Evolutionary conservation across 2,329 filamentous ascomycete genomes (phyloP).

Genomic region (Ophiognomonia clavigignenti-juglandacearum): DNA sequence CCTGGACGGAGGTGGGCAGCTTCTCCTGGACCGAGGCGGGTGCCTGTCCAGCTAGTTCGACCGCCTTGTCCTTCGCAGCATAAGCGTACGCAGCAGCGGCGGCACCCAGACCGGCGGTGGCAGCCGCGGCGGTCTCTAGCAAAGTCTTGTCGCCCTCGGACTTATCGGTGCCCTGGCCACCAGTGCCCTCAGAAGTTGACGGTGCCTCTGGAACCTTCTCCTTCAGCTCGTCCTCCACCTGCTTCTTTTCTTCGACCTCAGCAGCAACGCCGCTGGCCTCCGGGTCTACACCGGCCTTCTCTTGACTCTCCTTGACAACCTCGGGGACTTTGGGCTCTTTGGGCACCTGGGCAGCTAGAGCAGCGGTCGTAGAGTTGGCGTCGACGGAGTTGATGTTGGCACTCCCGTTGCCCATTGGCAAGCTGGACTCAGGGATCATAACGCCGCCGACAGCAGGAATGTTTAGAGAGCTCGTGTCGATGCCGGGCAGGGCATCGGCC

Average conservation of each 20-base stretch:
- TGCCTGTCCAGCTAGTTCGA: conserved; percentile 40
- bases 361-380: conserved; percentile 60
- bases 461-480: conserved; percentile 32
- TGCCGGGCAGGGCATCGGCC: conserved; percentile 58
- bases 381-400: conserved; percentile 48
- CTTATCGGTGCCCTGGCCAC: conserved; percentile 49
- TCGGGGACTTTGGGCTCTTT: conserved; percentile 52
- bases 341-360: conserved; percentile 63
- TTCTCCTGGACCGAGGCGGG: conserved; percentile 49
- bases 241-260: conserved; percentile 67
- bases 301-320: conserved; percentile 67
- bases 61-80: conserved; percentile 28
- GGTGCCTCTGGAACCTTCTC: conserved; percentile 59
- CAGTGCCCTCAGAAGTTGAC: conserved; percentile 51
- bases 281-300: conserved; percentile 57
- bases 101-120: conserved; percentile 30
- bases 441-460: conserved; percentile 54
- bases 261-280: conserved; percentile 63
- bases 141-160: conserved; percentile 39
- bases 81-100: conserved; percentile 19
- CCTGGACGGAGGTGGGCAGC: conserved; percentile 45
- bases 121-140: conserved; percentile 33
- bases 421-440: conserved; percentile 77
- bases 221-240: conserved; percentile 66
- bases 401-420: conserved; percentile 54